Base-by-base conservation (phyloP, 345 rosid genomes). In the Gossypium arboreum region DNA sequence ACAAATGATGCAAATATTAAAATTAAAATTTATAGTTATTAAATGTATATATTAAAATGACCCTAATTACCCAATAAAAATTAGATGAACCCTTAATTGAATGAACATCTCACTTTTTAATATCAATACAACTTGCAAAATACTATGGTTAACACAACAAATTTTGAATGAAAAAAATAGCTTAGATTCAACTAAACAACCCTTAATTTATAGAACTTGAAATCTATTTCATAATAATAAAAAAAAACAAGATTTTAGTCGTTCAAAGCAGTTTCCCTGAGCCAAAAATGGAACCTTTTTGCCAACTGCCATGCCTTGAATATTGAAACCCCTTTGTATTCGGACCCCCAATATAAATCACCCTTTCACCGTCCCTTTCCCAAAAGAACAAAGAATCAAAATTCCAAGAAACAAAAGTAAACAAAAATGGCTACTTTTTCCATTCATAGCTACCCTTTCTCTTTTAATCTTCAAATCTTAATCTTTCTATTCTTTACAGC, bases 391-490 rank as follows among this genome's bases (percentile, higher is more conserved):
- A 18, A 34, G 41, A 34, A 34, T 34, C 61, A 45, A 48, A 58
- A 59, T 34, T 44, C 24, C 2, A n/a, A 24, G 6, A 25, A 15
- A 43, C 41, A 24, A 24, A 71, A 25, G 4, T 9, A n/a, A 56
- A 20, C 27, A 48, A 57, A 17, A 58, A 81, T 83, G 83, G 79
- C 78, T 75, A 1, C 78, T 72, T 80, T 64, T 18, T 27, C 63
- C 62, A 12, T 71, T 60, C 25, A 18, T 22, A 34, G 41, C 25
- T 47, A 71, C 71, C 12, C 72, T 50, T 41, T 55, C 43, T 74
- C 29, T 12, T 22, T 81, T 44, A 56, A 22, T 9, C 71, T 79
- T 15, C 41, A 66, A 55, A 7, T 74, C 50, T 56, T 80, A 63
- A 64, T 68, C 76, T 61, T 79, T 13, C 72, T 76, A 20, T 61